Evolutionary conservation across 1,139 yeast species (phyloP), one percentile per base, ranked within the genome.

Genomic region (Debaryomyces psychrophilus): DNA sequence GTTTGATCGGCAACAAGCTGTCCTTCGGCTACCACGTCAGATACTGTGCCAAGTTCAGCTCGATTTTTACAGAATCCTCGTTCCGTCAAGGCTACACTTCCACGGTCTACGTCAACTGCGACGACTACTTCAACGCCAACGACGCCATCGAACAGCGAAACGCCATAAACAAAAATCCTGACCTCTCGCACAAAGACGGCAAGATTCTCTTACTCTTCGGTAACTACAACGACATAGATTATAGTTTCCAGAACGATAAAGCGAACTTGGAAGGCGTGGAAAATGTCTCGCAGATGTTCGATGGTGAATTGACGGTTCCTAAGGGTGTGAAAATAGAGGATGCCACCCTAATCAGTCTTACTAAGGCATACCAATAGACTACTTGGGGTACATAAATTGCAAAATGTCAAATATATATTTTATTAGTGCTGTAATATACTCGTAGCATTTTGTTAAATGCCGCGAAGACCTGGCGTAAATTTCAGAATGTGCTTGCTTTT

Each of bases 11-110:
- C 0, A 77, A 79, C 31, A 77, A 76, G 50, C 72, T 81, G 6
- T 72, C 85, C 5, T 87, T 83, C 64, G 96, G 96, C 0, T 90
- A 87, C 64, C 81, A 77, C 50, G 92, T 90, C 2, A 73, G 97
- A 47, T 68, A 85, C 14, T 88, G 87, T 2, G 71, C 72, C 43
- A 62, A 70, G 8, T 83, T 90, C 57, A 79, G 82, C 40, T 72
- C 82, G 14, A 67, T 90, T 0, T 90, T 89, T 64, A 85, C 95
- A 7, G 88, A 86, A 57, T 76, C 87, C 43, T 73, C 85, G 2
- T 76, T 75, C 44, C 75, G 81, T 8, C 82, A 82, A 5, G 96
- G 96, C 0, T 90, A 90, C 61, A 73, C 85, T 1, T 81, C 81
- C 52, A 77, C 90, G 3, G 64, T 86, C 1, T 86, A 79, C 64